Evolutionary conservation across 169 alveolate genomes (phyloP), one percentile per base, ranked within the genome.

Genomic region (Eimeria falciformis): DNA sequence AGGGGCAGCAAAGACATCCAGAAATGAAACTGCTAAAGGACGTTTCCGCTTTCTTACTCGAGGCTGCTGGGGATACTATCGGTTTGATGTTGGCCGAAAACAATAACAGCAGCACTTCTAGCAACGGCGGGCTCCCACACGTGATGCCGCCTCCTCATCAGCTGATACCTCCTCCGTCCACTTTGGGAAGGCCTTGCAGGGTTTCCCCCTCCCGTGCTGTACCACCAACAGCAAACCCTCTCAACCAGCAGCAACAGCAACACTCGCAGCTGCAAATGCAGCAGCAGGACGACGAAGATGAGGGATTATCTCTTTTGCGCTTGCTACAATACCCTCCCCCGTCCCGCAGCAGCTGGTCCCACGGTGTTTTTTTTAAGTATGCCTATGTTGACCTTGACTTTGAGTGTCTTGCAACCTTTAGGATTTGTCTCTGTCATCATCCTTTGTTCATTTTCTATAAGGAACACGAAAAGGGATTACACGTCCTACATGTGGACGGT

Each of bases 301-400:
- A 81, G 27, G 89, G 43, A 27, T 65, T 81, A 29, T 81, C 89
- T 33, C 55, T 81, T 71, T 18, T 81, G 68, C 71, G 73, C 18
- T 75, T 81, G 47, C 89, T 81, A 53, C 89, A 81, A 40, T 53
- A 81, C 55, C 29, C 89, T 81, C 75, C 89, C 55, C 47, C 89
- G 2, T 65, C 89, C 40, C 89, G 89, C 43, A 53, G 75, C 73
- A 81, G 89, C 77, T 81, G 89, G 89, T 81, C 94, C n/a, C 94
- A 90, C 66, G 94, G 94, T 29, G 94, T 90, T 56, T 90, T 77
- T 62, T 90, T 90, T 85, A 90, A 90, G 86, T 90, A 90, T 50
- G 94, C 91, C 17, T 79, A 73, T 17, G 88, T 90, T 33, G 94
- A 90, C 50, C 86, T 90, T 37, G 94, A 90, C 78, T 90, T 90